Evolutionary conservation across 495 filamentous ascomycete genomes (phyloP).

Genomic region (Margaritispora aquatica): DNA sequence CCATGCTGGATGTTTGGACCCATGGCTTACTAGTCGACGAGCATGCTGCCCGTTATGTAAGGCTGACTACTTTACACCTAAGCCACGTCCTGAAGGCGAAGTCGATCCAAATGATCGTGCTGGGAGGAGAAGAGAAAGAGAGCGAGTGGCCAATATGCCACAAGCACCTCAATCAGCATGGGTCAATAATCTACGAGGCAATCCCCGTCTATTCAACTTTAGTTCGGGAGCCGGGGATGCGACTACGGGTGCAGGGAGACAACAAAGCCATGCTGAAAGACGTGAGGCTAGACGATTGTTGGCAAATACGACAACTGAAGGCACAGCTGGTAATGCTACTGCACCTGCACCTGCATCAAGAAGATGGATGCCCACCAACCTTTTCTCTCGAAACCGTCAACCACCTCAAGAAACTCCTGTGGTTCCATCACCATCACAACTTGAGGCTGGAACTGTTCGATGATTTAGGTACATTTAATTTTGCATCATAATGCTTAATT

Average conservation of each 20-base stretch:
- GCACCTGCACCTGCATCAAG: constrained; percentile 7
- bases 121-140: constrained; percentile 12
- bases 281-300: not conserved
- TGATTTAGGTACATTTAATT: constrained; percentile 20
- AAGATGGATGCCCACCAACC: constrained; percentile 12
- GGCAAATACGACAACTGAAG: not conserved
- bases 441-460: constrained; percentile 31
- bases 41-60: constrained; percentile 98
- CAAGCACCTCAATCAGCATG: constrained; percentile 18
- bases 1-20: constrained; percentile 89
- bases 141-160: constrained; percentile 13
- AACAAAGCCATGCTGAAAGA: not conserved
- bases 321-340: constrained; percentile 1
- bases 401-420: constrained; percentile 7
- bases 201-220: constrained; percentile 15
- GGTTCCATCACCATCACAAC: constrained; percentile 31
- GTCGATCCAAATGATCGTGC: constrained; percentile 17
- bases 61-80: constrained; percentile 78
- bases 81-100: constrained; percentile 40
- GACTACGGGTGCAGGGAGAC: not conserved
- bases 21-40: constrained; percentile 87
- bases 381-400: constrained; percentile 24
- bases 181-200: constrained; percentile 21
- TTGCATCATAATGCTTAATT: constrained; percentile 17
- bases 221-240: not conserved